Percentiles rank a stretch among this genome's conserved stretches.
phyloP scores from a whole-genome alignment of 2,329 filamentous ascomycete genomes.

The Colletotrichum sublineola region DNA sequence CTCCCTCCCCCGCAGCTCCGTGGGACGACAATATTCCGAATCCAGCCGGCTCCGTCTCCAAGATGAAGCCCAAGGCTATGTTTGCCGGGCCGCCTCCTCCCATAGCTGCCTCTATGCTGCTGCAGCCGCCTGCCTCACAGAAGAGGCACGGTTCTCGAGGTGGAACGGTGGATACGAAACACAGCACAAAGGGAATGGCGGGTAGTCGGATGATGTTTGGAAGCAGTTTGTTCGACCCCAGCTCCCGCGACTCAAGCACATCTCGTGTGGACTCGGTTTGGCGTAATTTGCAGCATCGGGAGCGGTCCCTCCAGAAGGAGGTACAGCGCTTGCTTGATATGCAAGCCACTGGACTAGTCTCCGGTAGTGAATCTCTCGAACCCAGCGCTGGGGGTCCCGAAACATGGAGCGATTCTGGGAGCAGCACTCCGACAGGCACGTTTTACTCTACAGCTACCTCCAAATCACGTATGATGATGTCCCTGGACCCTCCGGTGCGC shows the following conservation, averaged over 20 bases:
- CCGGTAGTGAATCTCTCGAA: constrained; percentile 48
- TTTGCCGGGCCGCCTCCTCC: constrained; percentile 66
- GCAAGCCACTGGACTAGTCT: constrained; percentile 60
- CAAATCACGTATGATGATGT: constrained; percentile 56
- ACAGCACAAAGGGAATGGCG: constrained; percentile 2
- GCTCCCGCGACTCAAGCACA: constrained; percentile 42
- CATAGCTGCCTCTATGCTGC: constrained; percentile 59
- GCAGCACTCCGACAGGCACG: constrained; percentile 57
- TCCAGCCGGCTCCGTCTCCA: constrained; percentile 51
- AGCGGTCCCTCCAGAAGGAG: constrained; percentile 61
- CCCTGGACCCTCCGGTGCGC: constrained; percentile 57
- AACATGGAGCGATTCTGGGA: constrained; percentile 56
- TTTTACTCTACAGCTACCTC: constrained; percentile 56
- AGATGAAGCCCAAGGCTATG: constrained; percentile 51
- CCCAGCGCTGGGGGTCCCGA: constrained; percentile 46
- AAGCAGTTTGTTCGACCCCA: constrained; percentile 57
- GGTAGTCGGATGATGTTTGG: constrained; percentile 45
- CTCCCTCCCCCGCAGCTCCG: constrained; percentile 28
- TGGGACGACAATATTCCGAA: constrained; percentile 42
- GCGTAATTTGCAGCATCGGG: constrained; percentile 60
- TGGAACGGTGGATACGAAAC: background rate
- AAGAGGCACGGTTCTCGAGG: constrained; percentile 4
- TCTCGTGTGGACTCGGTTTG: constrained; percentile 59
- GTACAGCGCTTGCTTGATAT: constrained; percentile 63
- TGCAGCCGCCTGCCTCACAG: constrained; percentile 45